These are phyloP conservation scores for Aspergillus sp. DNA, from an alignment of 2,329 filamentous ascomycete species.

Conservation along the genomic window DNA sequence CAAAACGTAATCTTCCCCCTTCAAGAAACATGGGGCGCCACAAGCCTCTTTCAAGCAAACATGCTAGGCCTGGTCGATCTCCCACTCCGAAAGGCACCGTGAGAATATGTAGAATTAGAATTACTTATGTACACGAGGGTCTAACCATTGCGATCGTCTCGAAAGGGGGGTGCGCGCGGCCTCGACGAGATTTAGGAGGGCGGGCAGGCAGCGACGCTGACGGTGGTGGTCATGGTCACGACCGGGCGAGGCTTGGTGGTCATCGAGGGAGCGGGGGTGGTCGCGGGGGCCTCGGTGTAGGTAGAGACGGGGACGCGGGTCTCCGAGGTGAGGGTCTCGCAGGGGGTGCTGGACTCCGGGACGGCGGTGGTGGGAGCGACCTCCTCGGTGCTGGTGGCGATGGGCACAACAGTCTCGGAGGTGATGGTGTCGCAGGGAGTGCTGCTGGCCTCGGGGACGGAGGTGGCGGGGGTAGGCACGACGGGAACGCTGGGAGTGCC, in stretches of 20 bases:
- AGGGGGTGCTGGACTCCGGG: conserved; percentile 6
- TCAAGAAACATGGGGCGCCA: too few species aligned
- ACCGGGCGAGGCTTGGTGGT: conserved; percentile 13
- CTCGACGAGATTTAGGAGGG: conserved; percentile 2
- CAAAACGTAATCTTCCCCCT: conserved; percentile 2
- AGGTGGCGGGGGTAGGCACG: conserved; percentile 6
- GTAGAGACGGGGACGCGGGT: conserved; percentile 3
- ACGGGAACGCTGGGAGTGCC: conserved; percentile 5
- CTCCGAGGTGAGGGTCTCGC: conserved; percentile 12
- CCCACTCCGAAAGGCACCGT: conserved; percentile 6
- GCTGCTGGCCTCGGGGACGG: conserved; percentile 4
- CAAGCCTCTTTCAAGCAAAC: too few species aligned
- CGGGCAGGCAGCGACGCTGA: conserved; percentile 21
- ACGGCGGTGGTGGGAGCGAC: conserved; percentile 5
- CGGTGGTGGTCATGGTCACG: conserved; percentile 23
- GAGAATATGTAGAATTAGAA: conserved; percentile 30
- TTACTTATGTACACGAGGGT: conserved; percentile 32
- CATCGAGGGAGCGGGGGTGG: conserved; percentile 14
- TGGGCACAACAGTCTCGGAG: conserved; percentile 7
- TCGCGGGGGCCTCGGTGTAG: conserved; percentile 8
- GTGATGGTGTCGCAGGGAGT: conserved; percentile 12
- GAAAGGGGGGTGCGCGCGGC: conserved; percentile 16
- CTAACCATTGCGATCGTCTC: conserved; percentile 24
- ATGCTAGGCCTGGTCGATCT: too few species aligned
- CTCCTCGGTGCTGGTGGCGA: conserved; percentile 3